Evolutionary conservation across 2,329 filamentous ascomycete genomes (phyloP).

Genomic region (Lasiodiplodia sp.): DNA sequence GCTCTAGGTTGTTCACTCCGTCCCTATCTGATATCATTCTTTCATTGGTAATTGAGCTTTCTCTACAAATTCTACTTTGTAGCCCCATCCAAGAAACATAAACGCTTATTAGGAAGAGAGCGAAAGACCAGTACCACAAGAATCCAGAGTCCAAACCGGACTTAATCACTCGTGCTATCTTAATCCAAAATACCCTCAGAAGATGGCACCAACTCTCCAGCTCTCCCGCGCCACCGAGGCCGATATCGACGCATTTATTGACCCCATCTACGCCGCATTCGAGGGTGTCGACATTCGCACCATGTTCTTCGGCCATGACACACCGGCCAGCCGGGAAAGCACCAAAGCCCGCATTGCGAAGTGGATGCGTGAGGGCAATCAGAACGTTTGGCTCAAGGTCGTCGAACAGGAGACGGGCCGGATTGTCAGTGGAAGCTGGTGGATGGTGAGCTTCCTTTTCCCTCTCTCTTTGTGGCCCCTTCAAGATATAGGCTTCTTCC

Average conservation of each 20-base stretch:
- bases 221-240: slow-evolving; percentile 21
- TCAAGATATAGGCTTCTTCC: no score
- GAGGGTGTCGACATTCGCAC: slow-evolving; percentile 20
- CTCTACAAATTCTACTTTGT: not conserved
- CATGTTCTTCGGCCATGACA: slow-evolving; percentile 25
- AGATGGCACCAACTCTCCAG: not conserved
- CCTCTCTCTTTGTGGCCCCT: not conserved
- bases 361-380: not conserved
- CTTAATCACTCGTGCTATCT: not conserved
- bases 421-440: not conserved
- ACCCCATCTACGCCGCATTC: slow-evolving; percentile 14
- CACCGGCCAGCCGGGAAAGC: not conserved
- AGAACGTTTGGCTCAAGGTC: slow-evolving; percentile 20
- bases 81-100: not conserved
- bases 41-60: not conserved
- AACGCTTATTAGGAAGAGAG: not conserved
- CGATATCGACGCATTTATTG: slow-evolving; percentile 7
- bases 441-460: slow-evolving; percentile 9
- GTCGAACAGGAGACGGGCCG: slow-evolving; percentile 2
- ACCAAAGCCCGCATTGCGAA: not conserved
- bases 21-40: not conserved
- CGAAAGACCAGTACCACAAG: not conserved
- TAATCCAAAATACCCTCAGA: not conserved
- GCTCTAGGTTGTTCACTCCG: not conserved
- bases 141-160: not conserved